Conservation (phyloP, 306 rosid species). For the Quercus mongolica region DNA sequence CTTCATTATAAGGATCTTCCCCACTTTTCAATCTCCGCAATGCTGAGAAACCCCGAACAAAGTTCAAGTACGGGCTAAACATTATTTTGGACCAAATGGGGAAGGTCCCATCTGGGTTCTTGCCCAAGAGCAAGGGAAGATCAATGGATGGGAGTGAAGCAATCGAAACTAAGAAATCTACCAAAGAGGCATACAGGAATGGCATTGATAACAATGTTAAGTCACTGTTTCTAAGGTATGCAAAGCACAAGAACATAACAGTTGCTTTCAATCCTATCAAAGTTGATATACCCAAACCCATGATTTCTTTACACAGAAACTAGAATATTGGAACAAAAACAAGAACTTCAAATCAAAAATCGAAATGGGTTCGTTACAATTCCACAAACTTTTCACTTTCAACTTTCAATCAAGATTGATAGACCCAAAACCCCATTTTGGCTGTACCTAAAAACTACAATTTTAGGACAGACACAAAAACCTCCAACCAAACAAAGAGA, state of each 20-base stretch:
- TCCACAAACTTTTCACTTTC: neutral
- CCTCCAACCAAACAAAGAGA: neutral
- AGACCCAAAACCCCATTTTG: neutral
- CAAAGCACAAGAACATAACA: slow-evolving; percentile 34
- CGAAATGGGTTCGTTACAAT: neutral
- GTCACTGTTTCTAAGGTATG: slow-evolving; percentile 38
- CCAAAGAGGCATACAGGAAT: slow-evolving; percentile 61
- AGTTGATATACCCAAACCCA: slow-evolving; percentile 74
- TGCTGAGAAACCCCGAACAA: slow-evolving; percentile 59
- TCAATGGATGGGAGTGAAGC: slow-evolving; percentile 70
- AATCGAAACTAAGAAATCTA: slow-evolving; percentile 51
- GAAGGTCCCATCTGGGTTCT: slow-evolving; percentile 66
- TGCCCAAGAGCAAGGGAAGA: slow-evolving; percentile 76
- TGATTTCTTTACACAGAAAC: neutral
- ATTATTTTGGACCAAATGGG: slow-evolving; percentile 55
- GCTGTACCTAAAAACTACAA: neutral
- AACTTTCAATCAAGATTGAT: neutral
- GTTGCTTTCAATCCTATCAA: slow-evolving; percentile 62
- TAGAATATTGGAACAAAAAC: neutral
- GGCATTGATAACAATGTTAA: slow-evolving; percentile 49
- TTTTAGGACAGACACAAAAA: neutral
- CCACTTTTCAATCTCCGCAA: slow-evolving; percentile 53
- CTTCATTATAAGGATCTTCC: slow-evolving; percentile 55
- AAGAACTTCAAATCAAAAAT: neutral
- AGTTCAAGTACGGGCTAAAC: slow-evolving; percentile 75